Evolutionary conservation across 108 stramenopile genomes (phyloP).

Genomic region (Nitzschia sp.): DNA sequence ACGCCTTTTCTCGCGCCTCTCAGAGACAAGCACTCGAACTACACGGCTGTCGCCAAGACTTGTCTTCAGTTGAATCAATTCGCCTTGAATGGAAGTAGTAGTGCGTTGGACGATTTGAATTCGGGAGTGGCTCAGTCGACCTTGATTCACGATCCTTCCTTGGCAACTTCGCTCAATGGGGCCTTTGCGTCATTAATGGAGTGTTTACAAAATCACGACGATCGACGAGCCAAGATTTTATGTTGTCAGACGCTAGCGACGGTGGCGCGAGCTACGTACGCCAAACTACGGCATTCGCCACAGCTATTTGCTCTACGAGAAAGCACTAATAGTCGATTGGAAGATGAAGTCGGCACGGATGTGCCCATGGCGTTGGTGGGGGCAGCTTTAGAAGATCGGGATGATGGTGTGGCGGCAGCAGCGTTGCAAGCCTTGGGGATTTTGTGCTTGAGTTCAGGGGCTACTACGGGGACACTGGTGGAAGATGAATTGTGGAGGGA

Average conservation of each 20-base stretch:
- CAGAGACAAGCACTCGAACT: constrained; percentile 42
- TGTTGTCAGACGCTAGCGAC: constrained; percentile 57
- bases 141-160: constrained; percentile 46
- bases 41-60: constrained; percentile 38
- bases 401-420: constrained; percentile 69
- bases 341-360: constrained; percentile 70
- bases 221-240: constrained; percentile 57
- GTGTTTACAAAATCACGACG: constrained; percentile 47
- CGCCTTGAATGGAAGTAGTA: constrained; percentile 35
- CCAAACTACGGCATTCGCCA: constrained; percentile 48
- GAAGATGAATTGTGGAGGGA: constrained; percentile 45
- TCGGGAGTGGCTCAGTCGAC: constrained; percentile 24
- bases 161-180: constrained; percentile 25
- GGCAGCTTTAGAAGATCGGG: constrained; percentile 62
- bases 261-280: constrained; percentile 52
- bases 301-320: constrained; percentile 43
- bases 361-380: constrained; percentile 56
- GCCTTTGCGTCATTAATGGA: constrained; percentile 34
- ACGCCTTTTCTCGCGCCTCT: constrained; percentile 28
- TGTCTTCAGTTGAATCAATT: constrained; percentile 51
- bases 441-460: constrained; percentile 42
- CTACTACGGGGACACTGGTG: constrained; percentile 35
- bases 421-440: constrained; percentile 67
- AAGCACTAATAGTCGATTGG: constrained; percentile 41
- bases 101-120: constrained; percentile 23